Conservation (phyloP, 1,139 yeast species). For the Blastobotrys apis region DNA sequence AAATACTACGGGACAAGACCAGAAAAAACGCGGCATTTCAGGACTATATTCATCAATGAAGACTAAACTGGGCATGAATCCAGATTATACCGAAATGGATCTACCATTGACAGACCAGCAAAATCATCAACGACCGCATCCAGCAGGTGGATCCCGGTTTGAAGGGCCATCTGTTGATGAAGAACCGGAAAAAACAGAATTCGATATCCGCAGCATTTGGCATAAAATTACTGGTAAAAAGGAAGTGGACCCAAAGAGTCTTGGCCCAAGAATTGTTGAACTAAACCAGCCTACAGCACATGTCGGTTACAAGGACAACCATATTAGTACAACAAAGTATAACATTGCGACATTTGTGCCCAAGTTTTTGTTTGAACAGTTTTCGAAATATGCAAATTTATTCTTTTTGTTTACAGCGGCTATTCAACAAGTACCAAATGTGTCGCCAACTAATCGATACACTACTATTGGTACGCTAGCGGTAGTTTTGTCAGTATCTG, state of each 20-base stretch:
- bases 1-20: conserved; percentile 12
- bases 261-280: conserved; percentile 65
- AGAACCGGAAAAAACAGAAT: conserved; percentile 37
- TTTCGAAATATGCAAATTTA: conserved; percentile 92
- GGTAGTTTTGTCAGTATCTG: conserved; percentile 83
- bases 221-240: conserved; percentile 42
- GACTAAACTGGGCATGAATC: conserved; percentile 29
- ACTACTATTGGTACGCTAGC: conserved; percentile 91
- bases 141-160: conserved; percentile 13
- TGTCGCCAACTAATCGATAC: conserved; percentile 92
- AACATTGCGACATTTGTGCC: conserved; percentile 91
- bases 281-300: conserved; percentile 52
- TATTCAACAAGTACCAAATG: conserved; percentile 96
- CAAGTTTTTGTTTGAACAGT: conserved; percentile 91
- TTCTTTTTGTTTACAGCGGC: conserved; percentile 89
- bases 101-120: conserved; percentile 31
- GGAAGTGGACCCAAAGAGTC: conserved; percentile 31
- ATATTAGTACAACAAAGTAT: conserved; percentile 95
- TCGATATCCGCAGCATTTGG: conserved; percentile 57
- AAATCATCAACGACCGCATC: conserved; percentile 1
- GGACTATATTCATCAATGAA: conserved; percentile 30
- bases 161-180: conserved; percentile 19
- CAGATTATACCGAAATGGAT: conserved; percentile 35
- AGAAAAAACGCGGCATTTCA: conserved; percentile 23
- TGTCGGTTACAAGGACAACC: conserved; percentile 69